A percentile compares a stretch with the other conserved stretches of the same genome.
Evolutionary conservation across 768 basidiomycete species (phyloP).

Genomic region (Coprinopsis sp.): DNA sequence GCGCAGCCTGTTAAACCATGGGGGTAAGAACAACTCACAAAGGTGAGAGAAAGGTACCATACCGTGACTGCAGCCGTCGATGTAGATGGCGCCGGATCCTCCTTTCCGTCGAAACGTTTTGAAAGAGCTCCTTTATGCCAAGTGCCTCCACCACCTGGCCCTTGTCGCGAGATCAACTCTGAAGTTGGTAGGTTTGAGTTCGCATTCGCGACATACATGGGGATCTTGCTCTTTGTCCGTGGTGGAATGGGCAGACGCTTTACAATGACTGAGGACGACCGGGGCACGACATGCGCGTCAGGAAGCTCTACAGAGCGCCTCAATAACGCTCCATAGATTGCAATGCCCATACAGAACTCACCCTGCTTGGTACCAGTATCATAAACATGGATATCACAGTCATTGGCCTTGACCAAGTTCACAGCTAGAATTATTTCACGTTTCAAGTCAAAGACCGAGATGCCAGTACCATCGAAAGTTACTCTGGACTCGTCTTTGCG

Average conservation of each 20-base stretch:
- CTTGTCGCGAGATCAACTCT: conserved; percentile 38
- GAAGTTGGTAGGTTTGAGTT: conserved; percentile 42
- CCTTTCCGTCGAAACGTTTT: conserved; percentile 85
- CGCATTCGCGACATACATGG: conserved; percentile 62
- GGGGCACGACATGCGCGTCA: conserved; percentile 86
- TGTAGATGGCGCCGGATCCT: conserved; percentile 36
- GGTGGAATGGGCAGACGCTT: conserved; percentile 82
- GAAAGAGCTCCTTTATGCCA: conserved; percentile 81
- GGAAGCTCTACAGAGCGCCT: conserved; percentile 76
- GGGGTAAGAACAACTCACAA: neutral
- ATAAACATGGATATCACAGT: conserved; percentile 90
- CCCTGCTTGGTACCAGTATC: conserved; percentile 89
- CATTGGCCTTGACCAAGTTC: conserved; percentile 92
- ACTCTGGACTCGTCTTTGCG: conserved; percentile 92
- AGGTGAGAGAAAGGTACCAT: conserved; percentile 8
- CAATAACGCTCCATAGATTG: neutral
- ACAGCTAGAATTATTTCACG: conserved; percentile 97
- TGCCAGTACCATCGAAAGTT: conserved; percentile 97
- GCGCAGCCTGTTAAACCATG: conserved; percentile 19
- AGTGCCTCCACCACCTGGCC: conserved; percentile 31
- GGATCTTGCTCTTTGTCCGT: conserved; percentile 79
- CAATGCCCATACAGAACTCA: conserved; percentile 29
- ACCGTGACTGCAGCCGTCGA: conserved; percentile 26
- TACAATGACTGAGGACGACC: conserved; percentile 91
- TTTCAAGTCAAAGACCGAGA: conserved; percentile 98